A percentile compares a stretch with the other conserved stretches of the same genome.
Evolutionary conservation across 164 flowering plant genomes (phyloP).

Genomic region (Nymphaea thermarum): DNA sequence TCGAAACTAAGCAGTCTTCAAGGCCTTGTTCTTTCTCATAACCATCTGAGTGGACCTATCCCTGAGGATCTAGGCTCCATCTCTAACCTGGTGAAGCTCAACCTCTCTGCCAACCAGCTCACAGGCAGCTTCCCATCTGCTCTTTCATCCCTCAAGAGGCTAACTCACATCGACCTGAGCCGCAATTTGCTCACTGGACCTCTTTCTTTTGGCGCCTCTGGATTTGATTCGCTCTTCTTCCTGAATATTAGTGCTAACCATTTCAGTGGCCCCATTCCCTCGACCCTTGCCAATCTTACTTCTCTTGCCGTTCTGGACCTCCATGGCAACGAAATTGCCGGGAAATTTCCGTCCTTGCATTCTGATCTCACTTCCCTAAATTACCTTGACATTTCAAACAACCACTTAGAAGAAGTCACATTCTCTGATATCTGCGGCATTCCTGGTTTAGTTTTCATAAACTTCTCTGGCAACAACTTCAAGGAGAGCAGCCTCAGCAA

Average conservation of each 20-base stretch:
- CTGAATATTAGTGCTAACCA: conserved; percentile 47
- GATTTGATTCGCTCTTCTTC: conserved; percentile 26
- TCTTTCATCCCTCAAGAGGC: conserved; percentile 26
- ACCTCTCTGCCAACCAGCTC: conserved; percentile 33
- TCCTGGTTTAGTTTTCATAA: conserved; percentile 25
- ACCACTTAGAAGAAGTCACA: conserved; percentile 25
- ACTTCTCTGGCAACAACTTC: conserved; percentile 38
- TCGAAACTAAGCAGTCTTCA: conserved; percentile 28
- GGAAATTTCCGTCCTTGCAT: conserved; percentile 32
- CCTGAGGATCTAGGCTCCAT: conserved; percentile 26
- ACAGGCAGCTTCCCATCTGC: conserved; percentile 32
- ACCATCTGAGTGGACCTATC: conserved; percentile 31
- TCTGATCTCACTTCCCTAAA: conserved; percentile 30
- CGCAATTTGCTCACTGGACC: conserved; percentile 34
- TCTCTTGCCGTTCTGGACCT: conserved; percentile 41
- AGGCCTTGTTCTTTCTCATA: conserved; percentile 44
- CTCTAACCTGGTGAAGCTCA: conserved; percentile 38
- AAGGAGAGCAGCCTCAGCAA: conserved; percentile 8
- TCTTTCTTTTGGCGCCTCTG: conserved; percentile 9
- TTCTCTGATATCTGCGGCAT: conserved; percentile 40
- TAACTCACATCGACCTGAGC: conserved; percentile 40
- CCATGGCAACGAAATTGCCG: conserved; percentile 39
- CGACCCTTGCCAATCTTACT: conserved; percentile 25
- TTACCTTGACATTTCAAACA: conserved; percentile 46
- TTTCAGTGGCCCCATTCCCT: conserved; percentile 27